A percentile compares a stretch with the other conserved stretches of the same genome.
Evolutionary conservation across 2,329 filamentous ascomycete genomes (phyloP).

Genomic region (Blastomyces parvus): DNA sequence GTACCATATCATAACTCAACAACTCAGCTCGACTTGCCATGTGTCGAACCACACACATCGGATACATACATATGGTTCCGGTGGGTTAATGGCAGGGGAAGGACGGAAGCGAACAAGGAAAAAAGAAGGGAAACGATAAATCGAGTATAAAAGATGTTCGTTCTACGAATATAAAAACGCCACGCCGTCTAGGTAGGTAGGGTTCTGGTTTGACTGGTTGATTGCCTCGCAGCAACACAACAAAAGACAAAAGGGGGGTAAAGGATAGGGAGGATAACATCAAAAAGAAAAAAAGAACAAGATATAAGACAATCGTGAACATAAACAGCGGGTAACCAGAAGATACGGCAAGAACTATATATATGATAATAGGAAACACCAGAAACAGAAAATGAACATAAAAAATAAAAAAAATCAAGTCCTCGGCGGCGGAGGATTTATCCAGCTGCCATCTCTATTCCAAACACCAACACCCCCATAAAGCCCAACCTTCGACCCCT

Average conservation of each 20-base stretch:
- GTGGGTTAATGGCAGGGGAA: no score
- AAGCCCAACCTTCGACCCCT: slow-evolving; percentile 30
- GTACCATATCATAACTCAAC: no score
- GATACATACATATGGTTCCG: no score
- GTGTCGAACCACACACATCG: no score
- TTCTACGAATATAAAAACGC: neutral
- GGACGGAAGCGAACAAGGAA: neutral
- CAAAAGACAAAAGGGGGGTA: neutral
- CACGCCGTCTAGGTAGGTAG: neutral
- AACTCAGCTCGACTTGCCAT: no score
- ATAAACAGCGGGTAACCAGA: neutral
- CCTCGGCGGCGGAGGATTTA: slow-evolving; percentile 15
- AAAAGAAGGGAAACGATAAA: neutral
- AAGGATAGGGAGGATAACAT: no score
- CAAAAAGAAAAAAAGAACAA: no score
- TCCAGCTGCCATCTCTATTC: slow-evolving; percentile 19
- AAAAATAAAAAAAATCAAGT: slow-evolving; percentile 10
- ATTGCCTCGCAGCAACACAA: neutral
- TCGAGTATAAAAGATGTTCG: neutral
- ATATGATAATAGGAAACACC: neutral
- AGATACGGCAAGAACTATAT: neutral
- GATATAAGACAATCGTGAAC: neutral
- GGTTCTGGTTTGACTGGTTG: neutral
- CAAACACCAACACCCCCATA: slow-evolving; percentile 35
- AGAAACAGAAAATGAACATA: neutral